A percentile compares a stretch with the other conserved stretches of the same genome.
These are phyloP conservation scores for Pseudogymnoascus sp. DNA, from an alignment of 2,329 filamentous ascomycete genomes.

Conservation along the genomic window DNA sequence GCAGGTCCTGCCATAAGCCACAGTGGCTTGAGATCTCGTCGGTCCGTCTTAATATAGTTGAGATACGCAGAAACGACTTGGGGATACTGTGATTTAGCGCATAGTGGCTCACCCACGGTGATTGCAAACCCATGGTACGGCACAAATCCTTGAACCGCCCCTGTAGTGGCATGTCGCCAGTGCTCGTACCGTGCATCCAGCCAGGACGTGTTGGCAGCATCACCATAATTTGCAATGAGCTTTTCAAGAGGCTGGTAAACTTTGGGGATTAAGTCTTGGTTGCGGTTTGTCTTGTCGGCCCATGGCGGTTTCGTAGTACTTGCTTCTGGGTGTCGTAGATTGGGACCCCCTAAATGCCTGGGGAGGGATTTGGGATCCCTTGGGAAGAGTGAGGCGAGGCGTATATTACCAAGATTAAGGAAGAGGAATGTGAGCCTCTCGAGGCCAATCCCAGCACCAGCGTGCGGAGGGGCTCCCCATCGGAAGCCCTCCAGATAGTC, in stretches of 20 bases:
- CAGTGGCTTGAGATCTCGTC: conserved; percentile 69
- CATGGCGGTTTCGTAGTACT: conserved; percentile 68
- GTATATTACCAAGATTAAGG: conserved; percentile 79
- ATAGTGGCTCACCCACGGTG: conserved; percentile 79
- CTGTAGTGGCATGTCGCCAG: conserved; percentile 72
- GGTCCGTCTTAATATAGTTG: conserved; percentile 59
- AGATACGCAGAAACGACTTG: conserved; percentile 68
- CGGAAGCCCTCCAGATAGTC: conserved; percentile 87
- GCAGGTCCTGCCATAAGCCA: conserved; percentile 71
- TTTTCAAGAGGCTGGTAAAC: conserved; percentile 70
- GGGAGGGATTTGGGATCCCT: conserved; percentile 85
- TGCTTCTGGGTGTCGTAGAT: conserved; percentile 77
- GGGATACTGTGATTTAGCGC: conserved; percentile 67
- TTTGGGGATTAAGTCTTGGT: conserved; percentile 37
- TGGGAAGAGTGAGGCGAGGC: conserved; percentile 78
- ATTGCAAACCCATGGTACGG: conserved; percentile 70
- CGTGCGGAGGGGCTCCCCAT: conserved; percentile 81
- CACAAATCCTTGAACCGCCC: conserved; percentile 79
- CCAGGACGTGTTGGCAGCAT: conserved; percentile 91
- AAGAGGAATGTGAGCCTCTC: conserved; percentile 84
- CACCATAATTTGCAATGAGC: conserved; percentile 90
- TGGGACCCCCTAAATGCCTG: conserved; percentile 49
- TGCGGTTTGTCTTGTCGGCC: conserved; percentile 36
- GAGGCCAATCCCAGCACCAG: conserved; percentile 80
- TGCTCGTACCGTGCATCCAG: conserved; percentile 80